A percentile compares a stretch with the other conserved stretches of the same genome.
These are phyloP conservation scores for Trichophyton verrucosum DNA, from an alignment of 2,329 filamentous ascomycete species.

Conservation along the genomic window DNA sequence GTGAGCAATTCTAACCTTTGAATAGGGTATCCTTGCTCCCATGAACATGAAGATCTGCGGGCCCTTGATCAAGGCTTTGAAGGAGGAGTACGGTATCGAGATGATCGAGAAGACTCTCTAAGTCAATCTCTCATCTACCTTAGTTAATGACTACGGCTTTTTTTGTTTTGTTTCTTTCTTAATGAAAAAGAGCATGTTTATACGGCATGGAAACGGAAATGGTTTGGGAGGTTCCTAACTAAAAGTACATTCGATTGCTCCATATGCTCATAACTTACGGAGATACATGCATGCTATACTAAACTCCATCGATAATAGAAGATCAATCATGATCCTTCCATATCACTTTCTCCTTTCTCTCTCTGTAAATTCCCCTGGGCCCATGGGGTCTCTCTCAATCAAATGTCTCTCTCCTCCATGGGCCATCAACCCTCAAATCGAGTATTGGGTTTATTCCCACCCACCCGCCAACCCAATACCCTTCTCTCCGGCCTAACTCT, in stretches of 20 bases:
- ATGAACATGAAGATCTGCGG: slow-evolving; percentile 59
- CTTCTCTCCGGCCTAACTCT: background rate
- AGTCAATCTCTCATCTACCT: slow-evolving; percentile 7
- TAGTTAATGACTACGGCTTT: background rate
- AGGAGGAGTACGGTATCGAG: slow-evolving; percentile 63
- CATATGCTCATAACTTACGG: background rate
- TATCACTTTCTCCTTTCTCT: background rate
- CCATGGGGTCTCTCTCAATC: background rate
- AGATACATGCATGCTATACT: background rate
- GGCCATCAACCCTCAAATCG: background rate
- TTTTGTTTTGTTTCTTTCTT: background rate
- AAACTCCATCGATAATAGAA: background rate
- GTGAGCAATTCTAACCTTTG: slow-evolving; percentile 2
- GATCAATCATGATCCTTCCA: background rate
- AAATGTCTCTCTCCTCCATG: background rate
- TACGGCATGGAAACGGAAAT: background rate
- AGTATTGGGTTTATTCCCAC: background rate
- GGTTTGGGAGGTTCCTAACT: background rate
- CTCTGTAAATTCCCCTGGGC: background rate
- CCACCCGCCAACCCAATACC: background rate
- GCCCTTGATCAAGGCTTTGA: slow-evolving; percentile 64
- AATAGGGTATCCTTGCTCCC: slow-evolving; percentile 57
- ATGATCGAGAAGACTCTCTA: slow-evolving; percentile 54
- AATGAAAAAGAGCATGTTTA: background rate
- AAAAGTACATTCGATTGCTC: background rate